phyloP scores from a whole-genome alignment of 176 grass and related monocot species.

The Cocos nucifera region DNA sequence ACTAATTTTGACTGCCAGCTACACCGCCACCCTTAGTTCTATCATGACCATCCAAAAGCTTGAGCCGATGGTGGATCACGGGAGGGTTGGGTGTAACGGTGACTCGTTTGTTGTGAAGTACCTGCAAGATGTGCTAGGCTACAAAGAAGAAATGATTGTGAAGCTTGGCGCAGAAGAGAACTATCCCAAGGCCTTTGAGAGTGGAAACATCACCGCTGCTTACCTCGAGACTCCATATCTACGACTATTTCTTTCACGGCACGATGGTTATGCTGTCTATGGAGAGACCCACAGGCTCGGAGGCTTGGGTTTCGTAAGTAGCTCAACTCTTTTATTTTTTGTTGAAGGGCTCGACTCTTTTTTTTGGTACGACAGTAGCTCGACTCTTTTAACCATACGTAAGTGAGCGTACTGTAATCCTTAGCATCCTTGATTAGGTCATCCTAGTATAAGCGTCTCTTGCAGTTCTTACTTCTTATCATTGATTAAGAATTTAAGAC shows the following conservation, averaged over 20 bases:
- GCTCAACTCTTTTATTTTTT: too few relatives aligned
- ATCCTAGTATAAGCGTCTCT: too few relatives aligned
- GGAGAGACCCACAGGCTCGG: slow-evolving; percentile 19
- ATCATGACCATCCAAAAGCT: slow-evolving; percentile 17
- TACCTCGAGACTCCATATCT: slow-evolving; percentile 28
- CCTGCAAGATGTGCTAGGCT: slow-evolving; percentile 12
- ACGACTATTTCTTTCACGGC: slow-evolving; percentile 18
- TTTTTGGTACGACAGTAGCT: too few relatives aligned
- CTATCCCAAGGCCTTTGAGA: slow-evolving; percentile 4
- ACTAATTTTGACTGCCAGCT: slow-evolving; percentile 15
- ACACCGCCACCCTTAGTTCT: slow-evolving; percentile 24
- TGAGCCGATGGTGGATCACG: not conserved
- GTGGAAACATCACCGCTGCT: slow-evolving; percentile 20
- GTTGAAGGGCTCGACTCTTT: not conserved
- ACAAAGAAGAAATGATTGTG: not conserved
- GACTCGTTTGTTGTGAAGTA: slow-evolving; percentile 24
- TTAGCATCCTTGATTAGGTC: too few relatives aligned
- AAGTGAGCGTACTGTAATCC: not conserved
- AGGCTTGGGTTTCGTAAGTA: slow-evolving; percentile 36
- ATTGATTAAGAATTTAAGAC: too few relatives aligned
- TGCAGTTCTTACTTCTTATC: too few relatives aligned
- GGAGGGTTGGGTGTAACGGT: slow-evolving; percentile 17
- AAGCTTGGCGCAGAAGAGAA: not conserved
- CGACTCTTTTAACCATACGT: not conserved
- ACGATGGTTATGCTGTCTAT: slow-evolving; percentile 12